phyloP scores from a whole-genome alignment of 176 grass and related monocot species.

The Dactylis glomerata region DNA sequence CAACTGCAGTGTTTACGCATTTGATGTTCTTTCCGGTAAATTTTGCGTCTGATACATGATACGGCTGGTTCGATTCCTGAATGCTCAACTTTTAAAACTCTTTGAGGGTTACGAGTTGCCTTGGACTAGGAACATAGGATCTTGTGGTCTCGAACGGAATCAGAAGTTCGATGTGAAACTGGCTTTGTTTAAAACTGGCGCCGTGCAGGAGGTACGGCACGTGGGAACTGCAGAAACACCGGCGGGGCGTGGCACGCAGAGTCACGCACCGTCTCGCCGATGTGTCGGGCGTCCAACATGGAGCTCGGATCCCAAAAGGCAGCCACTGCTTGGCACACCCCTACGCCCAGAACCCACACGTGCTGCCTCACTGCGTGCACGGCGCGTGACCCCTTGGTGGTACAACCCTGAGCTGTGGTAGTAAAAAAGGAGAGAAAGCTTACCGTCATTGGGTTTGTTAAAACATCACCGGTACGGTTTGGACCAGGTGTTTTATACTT shows the following conservation, averaged over 20 bases:
- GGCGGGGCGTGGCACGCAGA: not conserved
- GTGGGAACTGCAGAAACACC: not conserved
- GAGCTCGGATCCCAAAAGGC: constrained; percentile 38
- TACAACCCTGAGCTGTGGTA: not conserved
- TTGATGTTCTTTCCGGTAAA: too few relatives aligned
- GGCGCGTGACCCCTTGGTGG: constrained; percentile 6
- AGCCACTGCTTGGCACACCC: constrained; percentile 18
- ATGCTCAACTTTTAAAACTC: not conserved
- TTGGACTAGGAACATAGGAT: constrained; percentile 13
- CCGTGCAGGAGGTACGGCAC: not conserved
- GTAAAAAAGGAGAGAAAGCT: not conserved
- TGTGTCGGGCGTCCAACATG: constrained; percentile 11
- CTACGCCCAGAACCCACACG: constrained; percentile 14
- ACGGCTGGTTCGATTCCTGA: constrained; percentile 32
- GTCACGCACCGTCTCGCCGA: constrained; percentile 2
- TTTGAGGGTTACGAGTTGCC: not conserved
- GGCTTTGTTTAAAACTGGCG: not conserved
- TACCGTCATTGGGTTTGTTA: constrained; percentile 32
- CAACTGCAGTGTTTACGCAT: not conserved
- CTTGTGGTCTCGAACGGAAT: constrained; percentile 23
- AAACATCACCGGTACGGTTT: constrained; percentile 26
- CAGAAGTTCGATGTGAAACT: not conserved
- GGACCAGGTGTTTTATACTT: constrained; percentile 34
- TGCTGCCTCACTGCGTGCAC: constrained; percentile 21
- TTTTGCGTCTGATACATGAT: too few relatives aligned